Evolutionary conservation across 148 eudicot genomes (phyloP).

Genomic region (Rhododendron mucronatum): DNA sequence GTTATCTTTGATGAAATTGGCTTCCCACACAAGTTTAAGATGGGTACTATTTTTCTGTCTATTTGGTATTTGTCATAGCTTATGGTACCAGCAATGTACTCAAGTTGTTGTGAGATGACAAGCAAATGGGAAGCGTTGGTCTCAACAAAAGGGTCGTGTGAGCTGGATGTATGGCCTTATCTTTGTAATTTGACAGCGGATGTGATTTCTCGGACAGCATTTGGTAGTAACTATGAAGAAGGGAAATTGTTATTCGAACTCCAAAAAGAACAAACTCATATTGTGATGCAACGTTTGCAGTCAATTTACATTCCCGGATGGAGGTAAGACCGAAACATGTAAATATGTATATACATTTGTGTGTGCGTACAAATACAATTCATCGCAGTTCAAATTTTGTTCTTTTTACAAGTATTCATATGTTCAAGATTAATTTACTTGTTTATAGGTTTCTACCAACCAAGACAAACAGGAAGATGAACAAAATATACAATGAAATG

Average conservation of each 20-base stretch:
- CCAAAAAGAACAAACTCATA: slow-evolving; percentile 22
- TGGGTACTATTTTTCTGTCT: background rate
- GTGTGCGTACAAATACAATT: background rate
- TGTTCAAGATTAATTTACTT: background rate
- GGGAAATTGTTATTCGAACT: slow-evolving; percentile 24
- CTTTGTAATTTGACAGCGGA: slow-evolving; percentile 16
- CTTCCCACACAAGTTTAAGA: background rate
- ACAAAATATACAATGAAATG: slow-evolving; percentile 11
- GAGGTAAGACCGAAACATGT: slow-evolving; percentile 18
- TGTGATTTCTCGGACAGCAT: slow-evolving; percentile 25
- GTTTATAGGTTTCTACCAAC: slow-evolving; percentile 27
- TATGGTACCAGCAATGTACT: slow-evolving; percentile 31
- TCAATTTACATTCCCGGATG: slow-evolving; percentile 31
- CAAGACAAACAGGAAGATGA: slow-evolving; percentile 24
- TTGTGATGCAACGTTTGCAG: slow-evolving; percentile 6
- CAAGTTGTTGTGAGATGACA: slow-evolving; percentile 27
- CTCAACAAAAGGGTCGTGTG: slow-evolving; percentile 9
- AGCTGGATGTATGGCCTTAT: slow-evolving; percentile 31
- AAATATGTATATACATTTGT: too few species aligned
- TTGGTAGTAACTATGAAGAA: slow-evolving; percentile 21
- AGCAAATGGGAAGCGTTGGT: slow-evolving; percentile 25
- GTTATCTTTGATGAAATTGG: background rate
- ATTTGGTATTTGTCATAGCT: slow-evolving; percentile 7
- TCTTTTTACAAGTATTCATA: background rate
- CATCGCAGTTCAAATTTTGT: background rate